Evolutionary conservation across 2,329 filamentous ascomycete genomes (phyloP), one percentile per base, ranked within the genome.

Genomic region (Aspergillus hiratsukae): DNA sequence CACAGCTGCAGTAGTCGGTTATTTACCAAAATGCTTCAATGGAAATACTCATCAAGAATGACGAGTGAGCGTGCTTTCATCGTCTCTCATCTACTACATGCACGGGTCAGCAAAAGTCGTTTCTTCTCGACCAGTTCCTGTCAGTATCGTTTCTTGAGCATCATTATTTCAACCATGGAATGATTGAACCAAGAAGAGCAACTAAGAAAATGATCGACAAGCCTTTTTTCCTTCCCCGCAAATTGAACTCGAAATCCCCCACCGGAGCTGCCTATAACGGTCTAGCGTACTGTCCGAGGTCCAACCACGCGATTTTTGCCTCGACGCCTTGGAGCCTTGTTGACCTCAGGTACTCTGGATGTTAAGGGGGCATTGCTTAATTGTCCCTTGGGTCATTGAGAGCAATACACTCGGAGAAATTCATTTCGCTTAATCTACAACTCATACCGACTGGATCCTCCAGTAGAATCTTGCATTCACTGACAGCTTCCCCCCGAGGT

Each of bases 241-340:
- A 55, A 51, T 45, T 29, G 35, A 35, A n/a, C 25, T 49, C n/a
- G 40, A 23, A 10, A 55, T 56, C 57, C 68, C 61, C 68, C 68
- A 61, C 68, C 66, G 68, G 66, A 67, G 64, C 63, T 64, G 58
- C 63, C 64, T 58, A 21, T 59, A 56, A 46, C 25, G 51, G 55
- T 23, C 54, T 58, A 60, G 60, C 46, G 17, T 45, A 3, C 28
- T 55, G 48, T 40, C 40, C 25, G n/a, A 37, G 25, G 31, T 27
- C 11, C 48, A 21, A 31, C 41, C 51, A 45, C 43, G 14, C 45
- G 19, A 41, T 41, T 48, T 21, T 27, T 35, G 45, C 52, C 25
- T 40, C 4, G 43, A 23, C 19, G 21, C 43, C 40, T 43, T 9
- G n/a, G 10, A 19, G 41, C 41, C 41, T 23, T 19, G 41, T 45